phyloP scores from a whole-genome alignment of 23 red algal genomes.

The Gracilaria vermiculophylla region DNA sequence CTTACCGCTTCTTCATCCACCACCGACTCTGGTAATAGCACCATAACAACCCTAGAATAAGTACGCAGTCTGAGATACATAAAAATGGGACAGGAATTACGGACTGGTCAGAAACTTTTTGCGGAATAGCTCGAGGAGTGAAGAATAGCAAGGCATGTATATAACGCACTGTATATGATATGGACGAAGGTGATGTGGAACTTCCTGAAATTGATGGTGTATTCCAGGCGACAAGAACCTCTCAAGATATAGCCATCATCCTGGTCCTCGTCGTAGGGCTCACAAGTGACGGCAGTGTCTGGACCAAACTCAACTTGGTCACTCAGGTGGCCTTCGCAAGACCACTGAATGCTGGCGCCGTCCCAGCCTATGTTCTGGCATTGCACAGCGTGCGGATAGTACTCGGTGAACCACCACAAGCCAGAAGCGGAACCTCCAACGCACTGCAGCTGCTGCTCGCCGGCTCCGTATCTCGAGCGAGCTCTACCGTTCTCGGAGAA shows the following conservation, averaged over 20 bases:
- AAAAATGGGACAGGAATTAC: background rate
- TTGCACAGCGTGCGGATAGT: slow-evolving; percentile 64
- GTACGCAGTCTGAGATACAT: slow-evolving; percentile 12
- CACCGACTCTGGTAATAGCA: slow-evolving; percentile 48
- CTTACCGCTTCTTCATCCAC: slow-evolving; percentile 37
- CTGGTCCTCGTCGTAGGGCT: slow-evolving; percentile 46
- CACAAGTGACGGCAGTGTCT: slow-evolving; percentile 55
- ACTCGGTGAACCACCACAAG: slow-evolving; percentile 45
- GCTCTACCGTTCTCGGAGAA: slow-evolving; percentile 71
- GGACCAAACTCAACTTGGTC: slow-evolving; percentile 59
- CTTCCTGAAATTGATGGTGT: slow-evolving; percentile 54
- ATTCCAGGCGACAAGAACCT: slow-evolving; percentile 64
- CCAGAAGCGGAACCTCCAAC: slow-evolving; percentile 54
- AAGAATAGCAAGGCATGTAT: background rate
- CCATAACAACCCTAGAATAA: slow-evolving; percentile 35
- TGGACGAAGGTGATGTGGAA: slow-evolving; percentile 64
- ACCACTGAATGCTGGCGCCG: slow-evolving; percentile 64
- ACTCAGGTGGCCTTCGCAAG: slow-evolving; percentile 43
- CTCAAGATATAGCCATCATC: slow-evolving; percentile 55
- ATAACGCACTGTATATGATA: slow-evolving; percentile 49
- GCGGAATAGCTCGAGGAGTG: background rate
- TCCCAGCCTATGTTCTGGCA: slow-evolving; percentile 71
- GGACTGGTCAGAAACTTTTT: background rate
- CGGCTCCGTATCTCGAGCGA: slow-evolving; percentile 24
- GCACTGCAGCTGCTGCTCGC: slow-evolving; percentile 36